phyloP scores from a whole-genome alignment of 2,329 filamentous ascomycete genomes.

The Ceratocystis harringtonii region DNA sequence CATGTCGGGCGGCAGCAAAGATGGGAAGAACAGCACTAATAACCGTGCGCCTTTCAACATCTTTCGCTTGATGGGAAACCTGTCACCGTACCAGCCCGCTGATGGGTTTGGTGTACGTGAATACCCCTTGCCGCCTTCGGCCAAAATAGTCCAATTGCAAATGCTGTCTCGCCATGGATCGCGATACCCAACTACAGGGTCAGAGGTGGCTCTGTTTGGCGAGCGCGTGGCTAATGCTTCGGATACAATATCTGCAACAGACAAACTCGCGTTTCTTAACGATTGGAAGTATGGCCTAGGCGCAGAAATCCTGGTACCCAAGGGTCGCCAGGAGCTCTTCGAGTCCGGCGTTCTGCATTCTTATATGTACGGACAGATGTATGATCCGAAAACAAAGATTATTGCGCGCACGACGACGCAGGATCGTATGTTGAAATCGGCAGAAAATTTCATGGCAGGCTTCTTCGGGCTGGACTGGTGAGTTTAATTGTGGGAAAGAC shows the following conservation, averaged over 20 bases:
- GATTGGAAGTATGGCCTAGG: constrained; percentile 56
- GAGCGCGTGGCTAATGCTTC: constrained; percentile 40
- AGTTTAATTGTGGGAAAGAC: constrained; percentile 6
- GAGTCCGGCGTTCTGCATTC: constrained; percentile 53
- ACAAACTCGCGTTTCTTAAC: constrained; percentile 49
- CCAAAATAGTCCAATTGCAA: constrained; percentile 54
- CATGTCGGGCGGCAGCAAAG: constrained; percentile 35
- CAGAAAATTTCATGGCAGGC: constrained; percentile 63
- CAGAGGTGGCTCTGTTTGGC: constrained; percentile 40
- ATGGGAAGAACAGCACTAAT: background rate
- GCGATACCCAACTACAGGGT: constrained; percentile 51
- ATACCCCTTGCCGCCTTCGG: constrained; percentile 49
- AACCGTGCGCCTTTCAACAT: constrained; percentile 34
- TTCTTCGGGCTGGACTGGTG: constrained; percentile 62
- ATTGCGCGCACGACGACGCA: constrained; percentile 62
- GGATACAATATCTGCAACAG: constrained; percentile 40
- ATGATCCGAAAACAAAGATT: constrained; percentile 57
- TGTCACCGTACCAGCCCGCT: constrained; percentile 56
- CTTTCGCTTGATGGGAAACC: constrained; percentile 53
- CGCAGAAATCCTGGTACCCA: constrained; percentile 54
- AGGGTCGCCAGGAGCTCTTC: constrained; percentile 58
- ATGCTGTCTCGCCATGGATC: constrained; percentile 62
- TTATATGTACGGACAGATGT: constrained; percentile 57
- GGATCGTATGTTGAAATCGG: constrained; percentile 61
- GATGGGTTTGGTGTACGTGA: constrained; percentile 63